A percentile compares a stretch with the other conserved stretches of the same genome.
These are phyloP conservation scores for Debaryomyces sp. DNA, from an alignment of 1,139 yeast genomes.

Conservation along the genomic window DNA sequence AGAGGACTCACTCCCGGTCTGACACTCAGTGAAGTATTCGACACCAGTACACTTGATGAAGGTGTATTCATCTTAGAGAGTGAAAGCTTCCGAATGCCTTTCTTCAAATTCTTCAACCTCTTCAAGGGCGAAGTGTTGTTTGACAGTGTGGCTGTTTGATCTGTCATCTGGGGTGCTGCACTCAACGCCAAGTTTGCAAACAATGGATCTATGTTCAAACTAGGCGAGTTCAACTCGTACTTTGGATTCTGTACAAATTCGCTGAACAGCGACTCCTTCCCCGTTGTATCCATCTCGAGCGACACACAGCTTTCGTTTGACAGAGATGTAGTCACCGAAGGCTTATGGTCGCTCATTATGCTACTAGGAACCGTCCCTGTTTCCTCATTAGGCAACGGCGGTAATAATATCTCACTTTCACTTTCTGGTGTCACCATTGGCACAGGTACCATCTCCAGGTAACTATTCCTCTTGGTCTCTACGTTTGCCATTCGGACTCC, in stretches of 20 bases:
- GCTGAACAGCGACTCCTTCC: conserved; percentile 6
- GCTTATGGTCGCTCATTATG: neutral
- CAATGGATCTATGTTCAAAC: conserved; percentile 14
- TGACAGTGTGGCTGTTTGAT: conserved; percentile 6
- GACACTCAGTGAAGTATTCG: conserved; percentile 11
- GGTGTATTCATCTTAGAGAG: conserved; percentile 34
- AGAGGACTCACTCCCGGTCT: neutral
- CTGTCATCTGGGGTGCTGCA: neutral
- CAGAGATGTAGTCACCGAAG: neutral
- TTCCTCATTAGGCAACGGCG: conserved; percentile 39
- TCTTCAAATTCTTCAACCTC: conserved; percentile 40
- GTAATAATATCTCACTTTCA: conserved; percentile 34
- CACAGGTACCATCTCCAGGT: conserved; percentile 1
- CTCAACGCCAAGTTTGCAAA: conserved; percentile 7
- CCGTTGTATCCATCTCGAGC: neutral
- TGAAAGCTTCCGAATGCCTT: conserved; percentile 28
- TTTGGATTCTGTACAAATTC: conserved; percentile 12
- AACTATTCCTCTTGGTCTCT: neutral
- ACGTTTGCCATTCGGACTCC: neutral
- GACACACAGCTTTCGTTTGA: conserved; percentile 3
- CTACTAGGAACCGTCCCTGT: neutral
- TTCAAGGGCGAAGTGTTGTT: conserved; percentile 31
- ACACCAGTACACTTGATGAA: conserved; percentile 41
- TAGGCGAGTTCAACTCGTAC: conserved; percentile 24
- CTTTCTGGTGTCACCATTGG: conserved; percentile 7